Base-by-base conservation (phyloP, 2,329 filamentous ascomycete genomes). In the Alternaria brassicicola region DNA sequence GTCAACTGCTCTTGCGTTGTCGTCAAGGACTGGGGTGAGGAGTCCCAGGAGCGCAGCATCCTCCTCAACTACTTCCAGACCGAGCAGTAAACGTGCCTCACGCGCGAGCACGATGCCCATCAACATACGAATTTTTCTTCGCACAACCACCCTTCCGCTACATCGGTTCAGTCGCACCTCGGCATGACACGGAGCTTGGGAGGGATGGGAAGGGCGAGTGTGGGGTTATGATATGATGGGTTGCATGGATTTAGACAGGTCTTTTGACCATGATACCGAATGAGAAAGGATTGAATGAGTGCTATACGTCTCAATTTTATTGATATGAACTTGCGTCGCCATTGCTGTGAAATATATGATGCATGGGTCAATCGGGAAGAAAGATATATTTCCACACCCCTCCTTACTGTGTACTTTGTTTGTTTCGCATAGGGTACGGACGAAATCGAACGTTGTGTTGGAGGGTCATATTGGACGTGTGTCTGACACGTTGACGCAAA, bases 1-100 rank as follows among this genome's bases (percentile, higher is more conserved):
- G 95, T 99, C 86, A 99, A 99, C 91, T 99, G 95, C 93, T 98
- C 94, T 79, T 98, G 95, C 88, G 95, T 99, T 78, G 95, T 99
- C 66, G 95, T 99, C 79, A 94, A 95, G 87, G 93, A 99, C 84
- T 99, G 95, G 95, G 95, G 95, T 88, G 95, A 98, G 89, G 95
- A 99, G 87, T 96, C 91, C 73, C 93, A 96, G 86, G 95, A 99
- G 89, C 93, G 95, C 80, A 92, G 89, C 79, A 93, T 98, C 84
- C 91, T 99, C 81, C 92, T 99, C 83, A 97, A 99, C 90, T 99
- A 99, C 91, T 98, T 99, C 93, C 91, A 97, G 87, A 97, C 93
- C 81, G 82, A 84, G 80, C 82, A 84, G 76, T 84, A 84, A 71
- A 73, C 61, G 65, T 66, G 55, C 61, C 60, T 52, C 53, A 17